These are phyloP conservation scores for Lactarius trivialis DNA, from an alignment of 768 basidiomycete genomes.

Conservation along the genomic window DNA sequence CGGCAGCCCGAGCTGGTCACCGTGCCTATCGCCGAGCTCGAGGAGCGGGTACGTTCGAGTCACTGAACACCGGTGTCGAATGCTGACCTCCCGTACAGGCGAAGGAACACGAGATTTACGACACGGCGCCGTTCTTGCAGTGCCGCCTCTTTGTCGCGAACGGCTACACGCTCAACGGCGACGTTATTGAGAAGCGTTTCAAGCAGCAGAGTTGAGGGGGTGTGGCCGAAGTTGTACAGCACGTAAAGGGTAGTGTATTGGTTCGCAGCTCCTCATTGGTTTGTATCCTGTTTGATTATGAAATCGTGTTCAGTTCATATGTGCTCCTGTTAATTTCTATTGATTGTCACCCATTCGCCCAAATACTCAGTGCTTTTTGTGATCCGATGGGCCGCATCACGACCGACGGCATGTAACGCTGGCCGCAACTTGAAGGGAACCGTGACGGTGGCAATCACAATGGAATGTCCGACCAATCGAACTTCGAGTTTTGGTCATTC, in stretches of 20 bases:
- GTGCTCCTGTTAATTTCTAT: neutral
- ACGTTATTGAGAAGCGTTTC: constrained; percentile 71
- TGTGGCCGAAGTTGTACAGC: neutral
- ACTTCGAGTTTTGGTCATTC: neutral
- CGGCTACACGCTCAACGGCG: constrained; percentile 70
- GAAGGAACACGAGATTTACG: constrained; percentile 95
- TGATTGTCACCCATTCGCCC: neutral
- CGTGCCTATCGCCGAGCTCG: constrained; percentile 75
- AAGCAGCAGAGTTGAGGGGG: constrained; percentile 26
- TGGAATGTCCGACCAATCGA: neutral
- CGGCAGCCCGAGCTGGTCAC: constrained; percentile 72
- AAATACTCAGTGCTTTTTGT: neutral
- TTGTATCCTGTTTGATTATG: neutral
- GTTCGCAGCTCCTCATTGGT: neutral
- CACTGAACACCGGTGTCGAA: too few species aligned
- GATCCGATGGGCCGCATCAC: neutral
- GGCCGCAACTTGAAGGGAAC: too few species aligned
- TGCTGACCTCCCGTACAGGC: constrained; percentile 45
- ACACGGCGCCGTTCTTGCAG: constrained; percentile 75
- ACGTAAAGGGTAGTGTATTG: neutral
- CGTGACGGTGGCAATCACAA: neutral
- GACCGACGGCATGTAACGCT: too few species aligned
- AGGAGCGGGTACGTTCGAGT: constrained; percentile 62
- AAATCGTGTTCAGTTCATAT: too few species aligned
- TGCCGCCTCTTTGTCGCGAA: constrained; percentile 83